Conservation (phyloP, 2,329 filamentous ascomycete species). For the Tolypocladium sp. region DNA sequence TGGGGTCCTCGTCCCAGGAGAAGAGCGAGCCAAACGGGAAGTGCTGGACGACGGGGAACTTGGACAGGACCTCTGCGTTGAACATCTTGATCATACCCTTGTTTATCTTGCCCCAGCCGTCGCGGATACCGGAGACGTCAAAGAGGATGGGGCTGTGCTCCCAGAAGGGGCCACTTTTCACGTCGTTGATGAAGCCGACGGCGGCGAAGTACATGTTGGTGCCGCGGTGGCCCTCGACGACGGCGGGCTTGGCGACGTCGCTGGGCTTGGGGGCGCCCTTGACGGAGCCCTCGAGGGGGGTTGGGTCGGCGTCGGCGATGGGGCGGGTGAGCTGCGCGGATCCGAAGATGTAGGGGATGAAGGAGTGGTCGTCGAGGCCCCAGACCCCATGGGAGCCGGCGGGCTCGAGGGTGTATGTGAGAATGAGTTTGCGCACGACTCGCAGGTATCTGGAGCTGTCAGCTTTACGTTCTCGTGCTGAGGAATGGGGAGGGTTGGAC, state of each 20-base stretch:
- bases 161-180: constrained; percentile 96
- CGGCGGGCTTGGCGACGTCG: constrained; percentile 54
- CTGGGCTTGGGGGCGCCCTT: constrained; percentile 61
- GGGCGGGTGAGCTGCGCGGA: constrained; percentile 81
- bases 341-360: constrained; percentile 89
- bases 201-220: constrained; percentile 89
- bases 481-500: neutral
- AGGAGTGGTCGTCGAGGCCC: constrained; percentile 96
- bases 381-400: constrained; percentile 95
- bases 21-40: constrained; percentile 79
- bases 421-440: constrained; percentile 73
- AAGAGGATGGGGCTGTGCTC: constrained; percentile 91
- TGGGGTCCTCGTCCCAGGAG: constrained; percentile 61
- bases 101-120: constrained; percentile 98
- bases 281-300: constrained; percentile 72
- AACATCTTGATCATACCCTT: constrained; percentile 99
- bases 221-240: constrained; percentile 56
- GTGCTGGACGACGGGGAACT: constrained; percentile 98
- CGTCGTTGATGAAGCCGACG: constrained; percentile 93
- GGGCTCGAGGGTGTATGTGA: constrained; percentile 87
- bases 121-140: constrained; percentile 83
- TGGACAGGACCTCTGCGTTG: constrained; percentile 88
- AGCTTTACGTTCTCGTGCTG: constrained; percentile 1
- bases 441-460: constrained; percentile 54
- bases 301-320: constrained; percentile 50